A percentile compares a stretch with the other conserved stretches of the same genome.
Conservation (phyloP, 225 moss, liverwort and hornwort genomes). For the Anthoceros angustus region DNA sequence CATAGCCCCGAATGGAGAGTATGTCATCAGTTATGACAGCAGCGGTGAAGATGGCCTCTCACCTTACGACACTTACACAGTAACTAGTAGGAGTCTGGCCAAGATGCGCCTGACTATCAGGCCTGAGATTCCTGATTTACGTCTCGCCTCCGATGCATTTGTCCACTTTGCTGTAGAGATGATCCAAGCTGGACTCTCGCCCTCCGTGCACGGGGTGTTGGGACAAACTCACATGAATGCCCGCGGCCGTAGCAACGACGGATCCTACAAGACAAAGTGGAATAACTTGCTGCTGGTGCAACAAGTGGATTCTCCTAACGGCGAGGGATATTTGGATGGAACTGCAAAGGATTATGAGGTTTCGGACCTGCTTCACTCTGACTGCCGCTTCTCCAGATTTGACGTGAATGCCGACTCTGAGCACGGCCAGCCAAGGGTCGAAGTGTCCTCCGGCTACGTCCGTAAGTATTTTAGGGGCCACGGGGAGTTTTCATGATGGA, state of each 20-base stretch:
- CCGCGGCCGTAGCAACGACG: not conserved
- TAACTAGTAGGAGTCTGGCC: not conserved
- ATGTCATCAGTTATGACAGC: not conserved
- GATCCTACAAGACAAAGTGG: not conserved
- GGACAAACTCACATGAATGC: slow-evolving; percentile 2
- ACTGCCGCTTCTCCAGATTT: not conserved
- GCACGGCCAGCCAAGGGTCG: not conserved
- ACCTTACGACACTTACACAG: not conserved
- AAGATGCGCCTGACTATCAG: not conserved
- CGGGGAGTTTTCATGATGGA: not conserved
- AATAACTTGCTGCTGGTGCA: slow-evolving; percentile 1
- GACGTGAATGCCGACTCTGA: not conserved
- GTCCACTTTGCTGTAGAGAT: not conserved
- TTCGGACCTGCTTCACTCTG: not conserved
- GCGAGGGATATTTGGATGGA: not conserved
- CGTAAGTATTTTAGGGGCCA: not conserved
- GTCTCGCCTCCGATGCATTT: not conserved
- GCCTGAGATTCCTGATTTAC: not conserved
- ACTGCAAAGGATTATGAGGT: not conserved
- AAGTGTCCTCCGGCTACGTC: not conserved
- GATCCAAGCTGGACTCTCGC: not conserved
- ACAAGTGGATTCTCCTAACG: not conserved
- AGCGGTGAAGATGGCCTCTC: not conserved
- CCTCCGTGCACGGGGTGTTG: not conserved
- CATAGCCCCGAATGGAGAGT: not conserved